Evolutionary conservation across 2,329 filamentous ascomycete species (phyloP).

Genomic region (Hypoxylon sp.): DNA sequence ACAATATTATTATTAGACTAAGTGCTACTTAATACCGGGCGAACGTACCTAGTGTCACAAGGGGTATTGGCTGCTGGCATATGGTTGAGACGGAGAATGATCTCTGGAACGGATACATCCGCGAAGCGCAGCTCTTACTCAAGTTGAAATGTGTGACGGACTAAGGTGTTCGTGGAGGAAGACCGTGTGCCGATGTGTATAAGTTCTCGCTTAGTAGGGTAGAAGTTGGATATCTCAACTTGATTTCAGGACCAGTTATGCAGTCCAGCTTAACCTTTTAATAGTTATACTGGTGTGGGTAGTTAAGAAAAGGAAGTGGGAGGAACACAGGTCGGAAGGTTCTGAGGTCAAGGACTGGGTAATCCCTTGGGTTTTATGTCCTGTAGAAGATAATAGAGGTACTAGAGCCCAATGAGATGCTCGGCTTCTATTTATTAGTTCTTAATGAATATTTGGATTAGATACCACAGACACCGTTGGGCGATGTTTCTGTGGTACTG

Average conservation of each 20-base stretch:
- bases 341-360: background rate
- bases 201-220: constrained; percentile 6
- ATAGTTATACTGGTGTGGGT: background rate
- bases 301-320: background rate
- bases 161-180: constrained; percentile 1
- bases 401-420: constrained; percentile 5
- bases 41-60: constrained; percentile 10
- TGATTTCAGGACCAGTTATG: background rate
- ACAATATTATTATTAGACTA: constrained; percentile 4
- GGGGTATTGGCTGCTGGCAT: background rate
- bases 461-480: background rate
- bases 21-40: background rate
- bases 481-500: background rate
- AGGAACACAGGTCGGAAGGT: background rate
- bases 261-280: background rate
- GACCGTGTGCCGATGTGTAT: constrained; percentile 1
- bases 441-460: no score
- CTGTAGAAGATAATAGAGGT: background rate
- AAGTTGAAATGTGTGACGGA: background rate
- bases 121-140: constrained; percentile 1
- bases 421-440: constrained; percentile 1
- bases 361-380: constrained; percentile 9
- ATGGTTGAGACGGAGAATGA: background rate
- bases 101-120: constrained; percentile 3
- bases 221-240: background rate